Evolutionary conservation across 805 yeast genomes (phyloP).

Genomic region (Debaryomyces maramus): DNA sequence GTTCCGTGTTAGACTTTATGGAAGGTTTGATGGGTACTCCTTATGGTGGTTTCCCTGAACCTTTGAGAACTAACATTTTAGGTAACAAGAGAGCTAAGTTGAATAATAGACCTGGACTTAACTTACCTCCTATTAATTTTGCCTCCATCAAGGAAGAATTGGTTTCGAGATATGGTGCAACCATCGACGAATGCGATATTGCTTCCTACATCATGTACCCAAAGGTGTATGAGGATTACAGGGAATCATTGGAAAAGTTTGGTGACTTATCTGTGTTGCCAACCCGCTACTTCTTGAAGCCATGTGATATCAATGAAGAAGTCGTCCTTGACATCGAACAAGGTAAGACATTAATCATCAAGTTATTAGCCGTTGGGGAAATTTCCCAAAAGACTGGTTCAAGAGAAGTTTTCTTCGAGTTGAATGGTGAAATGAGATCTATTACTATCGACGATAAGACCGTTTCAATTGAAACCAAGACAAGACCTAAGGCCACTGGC

Average conservation of each 20-base stretch:
- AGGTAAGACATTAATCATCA: constrained; percentile 91
- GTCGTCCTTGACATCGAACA: constrained; percentile 85
- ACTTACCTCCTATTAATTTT: constrained; percentile 81
- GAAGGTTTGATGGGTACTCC: constrained; percentile 99
- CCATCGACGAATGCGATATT: constrained; percentile 78
- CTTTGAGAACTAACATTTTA: constrained; percentile 87
- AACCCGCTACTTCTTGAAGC: constrained; percentile 84
- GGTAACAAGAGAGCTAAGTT: constrained; percentile 91
- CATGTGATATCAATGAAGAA: constrained; percentile 87
- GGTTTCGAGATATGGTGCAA: constrained; percentile 69
- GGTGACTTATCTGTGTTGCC: constrained; percentile 96
- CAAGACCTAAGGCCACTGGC: constrained; percentile 91
- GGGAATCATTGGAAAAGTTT: constrained; percentile 67
- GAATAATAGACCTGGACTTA: constrained; percentile 88
- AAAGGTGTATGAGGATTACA: constrained; percentile 89
- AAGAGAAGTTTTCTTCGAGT: constrained; percentile 95
- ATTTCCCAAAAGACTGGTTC: constrained; percentile 80
- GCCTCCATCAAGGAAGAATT: constrained; percentile 71
- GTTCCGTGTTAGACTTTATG: constrained; percentile 95
- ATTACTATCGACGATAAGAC: constrained; percentile 87
- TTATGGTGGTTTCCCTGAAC: constrained; percentile 99
- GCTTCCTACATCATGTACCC: constrained; percentile 98
- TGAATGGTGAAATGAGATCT: constrained; percentile 97
- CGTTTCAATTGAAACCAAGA: constrained; percentile 78
- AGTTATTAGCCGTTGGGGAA: constrained; percentile 91